Base-by-base conservation (phyloP, 2,329 filamentous ascomycete genomes). In the Talaromyces sp. region DNA sequence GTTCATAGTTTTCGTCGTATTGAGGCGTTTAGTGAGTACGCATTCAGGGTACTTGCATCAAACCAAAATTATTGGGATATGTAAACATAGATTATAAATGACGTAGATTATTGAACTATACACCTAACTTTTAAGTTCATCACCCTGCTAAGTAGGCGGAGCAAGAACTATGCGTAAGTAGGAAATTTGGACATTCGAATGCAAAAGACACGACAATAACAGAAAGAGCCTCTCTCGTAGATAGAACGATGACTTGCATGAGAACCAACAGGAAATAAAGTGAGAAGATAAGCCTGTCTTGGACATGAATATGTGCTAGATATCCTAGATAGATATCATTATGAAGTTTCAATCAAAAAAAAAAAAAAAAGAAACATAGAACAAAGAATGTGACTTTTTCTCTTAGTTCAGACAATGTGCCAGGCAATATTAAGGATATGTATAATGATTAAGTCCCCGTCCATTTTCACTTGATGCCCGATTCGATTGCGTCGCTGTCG, bases 381-480 rank as follows among this genome's bases (percentile, higher is more conserved):
- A 35, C 17, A 13, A 27, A 22, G 17, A 52, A 31, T 50, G 8
- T 37, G 33, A 56, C 52, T 56, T 37, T 37, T 56, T 39, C 5
- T 6, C 25, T 13, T 5, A 41, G n/a, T 13, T 19, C 3, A 19
- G 27, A 52, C 7, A 33, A 56, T 56, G 27, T 31, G 27, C 7
- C 10, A 19, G 37, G 22, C n/a, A 45, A 33, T 19, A 56, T 35
- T 22, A 56, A 4, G 52, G 52, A 39, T 56, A 56, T 37, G 52
- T 56, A 37, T 37, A 56, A 62, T 31, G 27, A 31, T 7, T 62
- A 25, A 15, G 11, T 2, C 15, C 57, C 1, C n/a, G 31, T 11
- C n/a, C 25, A 65, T 47, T 35, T 17, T 47, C 58, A 49, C 39
- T 54, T 27, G 58, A 61, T 15, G 45, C 45, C 22, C 62, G 43